Evolutionary conservation across 108 stramenopile species (phyloP).

Genomic region (Nitzschia putrida): DNA sequence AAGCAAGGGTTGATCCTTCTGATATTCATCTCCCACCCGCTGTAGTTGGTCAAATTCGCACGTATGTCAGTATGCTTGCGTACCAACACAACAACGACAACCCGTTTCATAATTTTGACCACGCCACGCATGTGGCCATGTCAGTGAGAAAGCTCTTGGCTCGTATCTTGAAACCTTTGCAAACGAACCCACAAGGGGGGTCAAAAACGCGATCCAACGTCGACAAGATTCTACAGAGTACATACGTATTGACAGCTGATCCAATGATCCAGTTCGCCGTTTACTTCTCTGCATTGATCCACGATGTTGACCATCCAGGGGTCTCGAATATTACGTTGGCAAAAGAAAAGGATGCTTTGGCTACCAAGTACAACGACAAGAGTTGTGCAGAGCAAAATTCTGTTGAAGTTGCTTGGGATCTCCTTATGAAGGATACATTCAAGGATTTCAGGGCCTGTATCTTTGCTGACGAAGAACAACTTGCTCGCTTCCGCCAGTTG

Average conservation of each 20-base stretch:
- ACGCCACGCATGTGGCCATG: conserved; percentile 40
- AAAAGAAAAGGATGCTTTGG: conserved; percentile 2
- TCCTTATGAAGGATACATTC: conserved; percentile 30
- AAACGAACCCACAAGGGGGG: background rate
- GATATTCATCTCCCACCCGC: background rate
- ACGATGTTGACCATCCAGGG: conserved; percentile 18
- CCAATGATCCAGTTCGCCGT: conserved; percentile 16
- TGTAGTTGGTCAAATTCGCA: conserved; percentile 35
- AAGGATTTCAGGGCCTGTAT: conserved; percentile 14
- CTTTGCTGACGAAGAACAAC: conserved; percentile 13
- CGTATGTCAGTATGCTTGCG: conserved; percentile 53
- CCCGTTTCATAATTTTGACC: conserved; percentile 62
- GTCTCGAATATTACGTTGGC: conserved; percentile 7
- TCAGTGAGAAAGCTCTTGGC: conserved; percentile 53
- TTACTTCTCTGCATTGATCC: conserved; percentile 37
- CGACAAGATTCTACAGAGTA: conserved; percentile 6
- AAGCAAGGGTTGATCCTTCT: background rate
- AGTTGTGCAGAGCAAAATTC: conserved; percentile 25
- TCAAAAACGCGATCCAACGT: background rate
- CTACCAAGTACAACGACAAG: conserved; percentile 10
- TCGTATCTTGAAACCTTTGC: conserved; percentile 8
- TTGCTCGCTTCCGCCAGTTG: conserved; percentile 32
- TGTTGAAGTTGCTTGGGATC: conserved; percentile 27
- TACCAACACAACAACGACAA: conserved; percentile 44
- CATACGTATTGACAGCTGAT: conserved; percentile 5